Conservation (phyloP, 257 asterid species). For the Vinca minor region DNA sequence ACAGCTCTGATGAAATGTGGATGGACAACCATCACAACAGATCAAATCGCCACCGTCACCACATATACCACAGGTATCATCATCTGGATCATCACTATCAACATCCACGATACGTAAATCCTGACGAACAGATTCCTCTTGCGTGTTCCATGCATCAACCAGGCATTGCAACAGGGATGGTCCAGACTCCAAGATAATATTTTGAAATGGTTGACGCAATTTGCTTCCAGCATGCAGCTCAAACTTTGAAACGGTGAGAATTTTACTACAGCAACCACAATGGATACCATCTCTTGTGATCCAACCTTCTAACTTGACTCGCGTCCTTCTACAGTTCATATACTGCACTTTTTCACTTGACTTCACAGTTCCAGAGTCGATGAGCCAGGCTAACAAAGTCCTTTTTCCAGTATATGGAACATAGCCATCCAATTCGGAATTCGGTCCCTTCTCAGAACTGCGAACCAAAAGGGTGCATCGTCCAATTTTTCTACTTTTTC, state of each 20-base stretch:
- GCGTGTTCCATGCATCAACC: constrained; percentile 85
- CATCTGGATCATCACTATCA: constrained; percentile 87
- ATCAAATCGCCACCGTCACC: constrained; percentile 98
- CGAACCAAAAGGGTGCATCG: constrained; percentile 84
- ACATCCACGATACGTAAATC: constrained; percentile 49
- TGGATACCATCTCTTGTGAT: constrained; percentile 89
- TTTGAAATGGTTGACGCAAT: constrained; percentile 78
- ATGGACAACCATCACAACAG: constrained; percentile 96
- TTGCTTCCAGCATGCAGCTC: constrained; percentile 98
- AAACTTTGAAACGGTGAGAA: constrained; percentile 80
- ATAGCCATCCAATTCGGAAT: constrained; percentile 59
- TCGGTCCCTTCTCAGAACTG: constrained; percentile 47
- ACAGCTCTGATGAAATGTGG: constrained; percentile 91
- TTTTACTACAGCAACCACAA: constrained; percentile 97
- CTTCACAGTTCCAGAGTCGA: constrained; percentile 61
- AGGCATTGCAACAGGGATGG: constrained; percentile 79
- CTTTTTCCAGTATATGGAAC: constrained; percentile 78
- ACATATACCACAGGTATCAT: constrained; percentile 85
- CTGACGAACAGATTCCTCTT: constrained; percentile 46
- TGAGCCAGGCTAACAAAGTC: constrained; percentile 82
- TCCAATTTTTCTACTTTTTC: constrained; percentile 60
- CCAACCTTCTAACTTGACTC: constrained; percentile 92
- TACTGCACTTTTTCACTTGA: constrained; percentile 81
- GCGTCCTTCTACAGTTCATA: constrained; percentile 70
- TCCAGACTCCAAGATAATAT: constrained; percentile 76